Evolutionary conservation across 2,329 filamentous ascomycete genomes (phyloP).

Genomic region (Aspergillus viridinutans): DNA sequence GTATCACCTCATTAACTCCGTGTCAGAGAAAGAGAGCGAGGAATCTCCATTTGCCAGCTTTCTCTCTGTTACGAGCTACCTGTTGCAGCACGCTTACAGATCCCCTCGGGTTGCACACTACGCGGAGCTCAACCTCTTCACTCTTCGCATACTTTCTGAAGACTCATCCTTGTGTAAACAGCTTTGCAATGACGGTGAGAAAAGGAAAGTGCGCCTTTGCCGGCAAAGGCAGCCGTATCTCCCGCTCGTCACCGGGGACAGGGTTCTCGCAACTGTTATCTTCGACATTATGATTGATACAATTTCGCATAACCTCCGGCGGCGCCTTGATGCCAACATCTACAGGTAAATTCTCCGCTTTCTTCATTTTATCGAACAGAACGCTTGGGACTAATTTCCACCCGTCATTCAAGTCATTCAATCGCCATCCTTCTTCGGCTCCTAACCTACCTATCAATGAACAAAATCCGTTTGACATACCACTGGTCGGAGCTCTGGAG

Average conservation of each 20-base stretch:
- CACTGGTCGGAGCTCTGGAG: conserved; percentile 97
- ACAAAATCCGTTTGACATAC: conserved; percentile 74
- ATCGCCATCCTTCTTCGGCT: conserved; percentile 78
- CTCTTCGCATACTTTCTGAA: conserved; percentile 80
- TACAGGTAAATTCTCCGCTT: conserved; percentile 55
- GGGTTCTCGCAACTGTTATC: conserved; percentile 69
- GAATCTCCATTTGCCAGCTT: conserved; percentile 76
- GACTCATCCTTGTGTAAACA: conserved; percentile 77
- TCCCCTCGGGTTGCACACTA: conserved; percentile 75
- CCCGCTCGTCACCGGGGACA: conserved; percentile 67
- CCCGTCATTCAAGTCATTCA: conserved; percentile 49
- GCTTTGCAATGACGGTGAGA: conserved; percentile 75
- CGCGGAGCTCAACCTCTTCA: conserved; percentile 77
- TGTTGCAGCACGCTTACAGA: conserved; percentile 88
- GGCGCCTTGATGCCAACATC: conserved; percentile 76
- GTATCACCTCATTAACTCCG: conserved; percentile 68
- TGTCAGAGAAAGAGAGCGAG: conserved; percentile 57
- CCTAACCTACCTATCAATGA: conserved; percentile 77
- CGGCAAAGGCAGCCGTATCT: conserved; percentile 84
- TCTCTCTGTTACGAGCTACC: conserved; percentile 84
- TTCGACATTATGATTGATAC: conserved; percentile 86
- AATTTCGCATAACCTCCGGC: conserved; percentile 87
- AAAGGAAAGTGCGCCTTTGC: conserved; percentile 73
- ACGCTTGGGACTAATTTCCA: not conserved
- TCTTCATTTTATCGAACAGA: not conserved